phyloP scores from a whole-genome alignment of 257 asterid genomes.

The Solanum chiquidenum region DNA sequence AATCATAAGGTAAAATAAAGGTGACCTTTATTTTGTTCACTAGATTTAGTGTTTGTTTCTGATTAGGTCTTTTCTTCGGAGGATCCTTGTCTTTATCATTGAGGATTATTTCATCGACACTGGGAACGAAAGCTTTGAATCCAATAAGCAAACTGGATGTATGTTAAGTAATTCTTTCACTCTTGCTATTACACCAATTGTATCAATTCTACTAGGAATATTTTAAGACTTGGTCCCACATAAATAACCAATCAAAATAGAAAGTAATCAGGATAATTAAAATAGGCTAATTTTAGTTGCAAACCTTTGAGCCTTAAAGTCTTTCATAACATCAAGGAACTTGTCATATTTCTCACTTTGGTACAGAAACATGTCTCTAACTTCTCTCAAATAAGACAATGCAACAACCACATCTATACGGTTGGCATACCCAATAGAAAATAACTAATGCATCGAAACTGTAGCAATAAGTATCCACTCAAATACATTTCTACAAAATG shows the following conservation, averaged over 20 bases:
- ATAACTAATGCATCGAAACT: too few relatives aligned
- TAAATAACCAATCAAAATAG: not conserved
- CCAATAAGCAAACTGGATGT: slow-evolving; percentile 28
- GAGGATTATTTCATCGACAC: slow-evolving; percentile 76
- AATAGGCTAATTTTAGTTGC: too few relatives aligned
- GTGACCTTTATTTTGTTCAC: slow-evolving; percentile 87
- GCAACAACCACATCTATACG: slow-evolving; percentile 29
- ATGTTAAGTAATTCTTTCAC: too few relatives aligned
- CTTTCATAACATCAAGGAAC: slow-evolving; percentile 82
- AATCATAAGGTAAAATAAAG: not conserved
- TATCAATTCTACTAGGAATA: slow-evolving; percentile 33
- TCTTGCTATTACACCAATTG: too few relatives aligned
- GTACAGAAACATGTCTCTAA: slow-evolving; percentile 84
- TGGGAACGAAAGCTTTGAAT: slow-evolving; percentile 85
- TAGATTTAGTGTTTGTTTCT: too few relatives aligned
- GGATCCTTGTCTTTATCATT: slow-evolving; percentile 72
- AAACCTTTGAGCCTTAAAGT: not conserved
- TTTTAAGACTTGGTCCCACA: not conserved
- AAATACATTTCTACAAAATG: too few relatives aligned
- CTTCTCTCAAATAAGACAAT: slow-evolving; percentile 74
- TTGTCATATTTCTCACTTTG: slow-evolving; percentile 76
- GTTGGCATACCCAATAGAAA: too few relatives aligned
- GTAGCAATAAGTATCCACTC: too few relatives aligned
- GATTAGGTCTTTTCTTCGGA: not conserved
- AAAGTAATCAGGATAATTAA: not conserved